Evolutionary conservation across 129 eudicot genomes (phyloP), one percentile per base, ranked within the genome.

Genomic region (Oenanthe sinensis): DNA sequence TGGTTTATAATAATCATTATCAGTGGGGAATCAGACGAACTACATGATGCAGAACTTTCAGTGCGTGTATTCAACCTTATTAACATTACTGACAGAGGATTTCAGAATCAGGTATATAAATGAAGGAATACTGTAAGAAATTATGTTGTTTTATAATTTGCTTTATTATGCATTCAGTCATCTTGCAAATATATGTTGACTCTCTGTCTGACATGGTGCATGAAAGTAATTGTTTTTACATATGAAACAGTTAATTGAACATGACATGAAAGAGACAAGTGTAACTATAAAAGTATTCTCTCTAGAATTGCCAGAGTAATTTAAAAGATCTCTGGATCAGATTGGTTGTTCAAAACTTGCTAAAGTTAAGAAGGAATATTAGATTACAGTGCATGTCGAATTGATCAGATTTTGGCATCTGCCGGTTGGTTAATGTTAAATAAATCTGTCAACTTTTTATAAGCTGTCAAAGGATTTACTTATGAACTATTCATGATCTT

Each of bases 11-110:
- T 71, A 28, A 33, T 42, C 33, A n/a, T 37, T 79, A 28, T 48
- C 81, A 83, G 86, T 75, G 74, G 81, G 24, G 83, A 79, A 60
- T 75, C 83, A 52, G 83, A 83, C 6, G 86, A 83, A 62, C 52
- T 79, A 43, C 78, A 67, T 50, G 86, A 83, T 79, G 86, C 86
- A 63, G 83, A 76, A 58, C 87, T 84, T 58, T 80, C 84, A 45
- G 87, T 81, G 9, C 81, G 81, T 76, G 84, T 84, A 49, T 69
- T 84, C 52, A 82, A 78, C 78, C 69, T 84, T 49, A 71, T 84
- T 24, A 76, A 84, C 54, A 75, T 84, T 13, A 80, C 79, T 19
- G 87, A 80, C 19, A 55, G 84, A 76, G 77, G 81, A 52, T 77
- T 84, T 30, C 84, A 76, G 19, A 70, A 65, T 78, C 81, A 84